Conservation (phyloP, 2,329 filamentous ascomycete genomes). For the Trichoderma polysporum region DNA sequence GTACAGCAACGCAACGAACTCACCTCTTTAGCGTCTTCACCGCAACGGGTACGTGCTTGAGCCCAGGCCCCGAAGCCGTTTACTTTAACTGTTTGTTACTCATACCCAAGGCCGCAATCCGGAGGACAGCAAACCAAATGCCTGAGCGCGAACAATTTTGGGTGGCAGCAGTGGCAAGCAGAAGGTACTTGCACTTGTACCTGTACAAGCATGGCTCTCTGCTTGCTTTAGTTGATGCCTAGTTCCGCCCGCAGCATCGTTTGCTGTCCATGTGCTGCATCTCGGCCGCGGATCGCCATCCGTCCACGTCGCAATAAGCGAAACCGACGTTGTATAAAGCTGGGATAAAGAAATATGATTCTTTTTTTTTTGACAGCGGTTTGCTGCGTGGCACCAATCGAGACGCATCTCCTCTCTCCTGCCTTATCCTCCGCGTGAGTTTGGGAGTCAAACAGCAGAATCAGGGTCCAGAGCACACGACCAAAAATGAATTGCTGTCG, state of each 20-base stretch:
- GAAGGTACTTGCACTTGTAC: not conserved
- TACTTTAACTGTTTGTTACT: not conserved
- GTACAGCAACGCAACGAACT: no score
- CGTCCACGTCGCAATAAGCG: slow-evolving; percentile 8
- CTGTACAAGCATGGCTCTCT: not conserved
- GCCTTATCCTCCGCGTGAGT: not conserved
- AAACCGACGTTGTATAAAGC: no score
- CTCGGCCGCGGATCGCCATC: slow-evolving; percentile 20
- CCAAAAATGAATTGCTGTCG: not conserved
- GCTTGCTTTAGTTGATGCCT: no score
- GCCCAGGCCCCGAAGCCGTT: not conserved
- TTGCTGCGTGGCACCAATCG: slow-evolving; percentile 24
- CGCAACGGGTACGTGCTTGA: not conserved
- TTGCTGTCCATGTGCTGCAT: not conserved
- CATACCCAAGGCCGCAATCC: slow-evolving; percentile 1
- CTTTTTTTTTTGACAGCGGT: not conserved
- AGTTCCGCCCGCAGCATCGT: not conserved
- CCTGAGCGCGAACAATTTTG: not conserved
- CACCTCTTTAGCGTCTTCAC: not conserved
- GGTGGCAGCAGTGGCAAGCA: not conserved
- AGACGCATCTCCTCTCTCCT: not conserved
- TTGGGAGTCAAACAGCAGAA: not conserved
- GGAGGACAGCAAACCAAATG: not conserved
- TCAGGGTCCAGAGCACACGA: not conserved
- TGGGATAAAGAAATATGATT: not conserved